Conservation (phyloP, 2,329 filamentous ascomycete genomes). For the Hypoxylon sp. region DNA sequence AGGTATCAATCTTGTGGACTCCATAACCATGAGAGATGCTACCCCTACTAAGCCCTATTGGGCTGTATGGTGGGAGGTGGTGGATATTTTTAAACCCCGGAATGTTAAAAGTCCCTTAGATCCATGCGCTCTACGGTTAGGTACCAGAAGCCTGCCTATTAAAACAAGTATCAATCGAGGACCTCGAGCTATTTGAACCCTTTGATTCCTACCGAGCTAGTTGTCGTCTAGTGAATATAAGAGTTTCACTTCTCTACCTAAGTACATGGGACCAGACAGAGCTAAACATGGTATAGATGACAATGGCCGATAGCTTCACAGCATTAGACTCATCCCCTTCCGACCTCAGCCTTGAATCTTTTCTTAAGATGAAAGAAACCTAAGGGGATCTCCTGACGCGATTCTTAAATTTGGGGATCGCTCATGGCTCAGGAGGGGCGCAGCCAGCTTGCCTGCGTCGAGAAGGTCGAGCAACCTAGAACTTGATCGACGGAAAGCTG, state of each 20-base stretch:
- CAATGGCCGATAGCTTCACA: neutral
- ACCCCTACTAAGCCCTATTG: conserved; percentile 25
- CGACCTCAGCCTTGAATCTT: conserved; percentile 19
- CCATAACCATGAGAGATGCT: conserved; percentile 4
- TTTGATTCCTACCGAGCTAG: conserved; percentile 5
- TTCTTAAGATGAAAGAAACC: conserved; percentile 17
- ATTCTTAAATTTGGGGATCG: conserved; percentile 19
- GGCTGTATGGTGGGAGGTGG: conserved; percentile 8
- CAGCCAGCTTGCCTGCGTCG: conserved; percentile 8
- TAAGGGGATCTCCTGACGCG: neutral
- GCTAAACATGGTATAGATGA: neutral
- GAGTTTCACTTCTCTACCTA: neutral
- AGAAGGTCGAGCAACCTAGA: conserved; percentile 4
- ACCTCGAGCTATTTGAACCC: conserved; percentile 13
- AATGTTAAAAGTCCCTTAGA: conserved; percentile 17
- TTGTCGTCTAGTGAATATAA: neutral
- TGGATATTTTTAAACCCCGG: conserved; percentile 19
- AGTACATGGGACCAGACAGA: neutral
- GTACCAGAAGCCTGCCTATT: neutral
- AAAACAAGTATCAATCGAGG: conserved; percentile 1
- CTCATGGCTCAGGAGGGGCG: conserved; percentile 16
- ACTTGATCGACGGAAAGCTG: conserved; percentile 24
- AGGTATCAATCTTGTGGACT: neutral
- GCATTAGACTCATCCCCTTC: conserved; percentile 17
- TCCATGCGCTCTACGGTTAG: neutral